Base-by-base conservation (phyloP, 2,329 filamentous ascomycete species). In the Neocatenulostroma microsporum region DNA sequence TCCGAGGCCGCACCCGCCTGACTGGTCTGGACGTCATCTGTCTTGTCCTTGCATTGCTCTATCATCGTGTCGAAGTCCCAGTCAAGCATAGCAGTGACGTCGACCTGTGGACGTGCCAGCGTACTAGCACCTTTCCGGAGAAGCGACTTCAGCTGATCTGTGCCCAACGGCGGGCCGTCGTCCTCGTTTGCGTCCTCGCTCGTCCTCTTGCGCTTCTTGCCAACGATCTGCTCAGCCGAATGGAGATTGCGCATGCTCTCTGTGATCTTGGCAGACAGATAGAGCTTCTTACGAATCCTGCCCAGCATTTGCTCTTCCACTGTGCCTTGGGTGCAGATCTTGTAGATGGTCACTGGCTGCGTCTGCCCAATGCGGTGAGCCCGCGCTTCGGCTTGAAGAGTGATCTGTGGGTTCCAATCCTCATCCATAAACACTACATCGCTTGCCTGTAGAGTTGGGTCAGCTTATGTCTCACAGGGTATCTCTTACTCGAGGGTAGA, bases 271-370 rank as follows among this genome's bases (percentile, higher is more conserved):
- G 71, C 65, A 0, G 73, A 76, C 0, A 79, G 60, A 42, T 78
- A 78, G 0, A 78, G 59, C 55, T 79, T 80, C 62, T 79, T 79
- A 5, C 67, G 62, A n/a, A 76, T 70, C 1, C 72, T 60, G 0
- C 70, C 65, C 52, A 72, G 64, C 69, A 76, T 76, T 39, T 76
- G 73, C 42, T 74, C 70, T 42, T 76, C 73, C 0, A 76, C 69
- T 0, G 73, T 76, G 1, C 73, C 73, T 36, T 68, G 68, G 0
- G 73, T 71, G 41, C 70, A 72, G 0, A 76, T 56, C 45, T 74
- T 73, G 53, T 74, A 75, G 6, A 77, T 62, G 0, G 68, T 72
- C 0, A 75, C 72, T 11, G 67, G 64, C 36, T 68, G 61, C 0
- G 62, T 72, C 48, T 76, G 72, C 0, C 72, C 72, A 25, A 75